Base-by-base conservation (phyloP, 73 alveolate genomes). In the Paramecium caudatum region DNA sequence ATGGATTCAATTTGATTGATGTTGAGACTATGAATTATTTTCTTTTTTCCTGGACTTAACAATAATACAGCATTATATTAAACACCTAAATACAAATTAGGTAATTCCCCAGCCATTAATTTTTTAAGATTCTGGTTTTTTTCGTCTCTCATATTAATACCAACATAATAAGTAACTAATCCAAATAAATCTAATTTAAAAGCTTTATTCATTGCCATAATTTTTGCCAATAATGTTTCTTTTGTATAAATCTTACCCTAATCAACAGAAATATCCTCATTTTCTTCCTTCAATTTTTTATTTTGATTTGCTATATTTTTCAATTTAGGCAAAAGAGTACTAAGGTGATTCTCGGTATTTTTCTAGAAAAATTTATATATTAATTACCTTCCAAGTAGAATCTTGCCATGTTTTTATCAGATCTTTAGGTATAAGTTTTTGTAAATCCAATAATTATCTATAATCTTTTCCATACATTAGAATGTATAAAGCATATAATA, bases 41-140 rank as follows among this genome's bases (percentile, higher is more conserved):
- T 49, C 12, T 16, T 49, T 49, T 13, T 49, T 49, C 33, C 70
- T 12, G 70, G 33, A 49, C 41, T 49, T 49, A 49, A 49, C 70
- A 49, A 19, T 49, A 21, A 49, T 32, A 49, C 19, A 4, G 5
- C 25, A 49, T 49, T 49, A 15, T 49, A 49, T 49, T 32, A 49
- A 21, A 49, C 25, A 3, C 27, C 27, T 15, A 39, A 9, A 49
- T 49, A 49, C 9, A 49, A 3, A 49, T 49, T 49, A 49, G 33
- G 27, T 7, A 49, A 49, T 49, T 49, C 27, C 19, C 25, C 25
- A 21, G 8, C 19, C 9, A 17, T 12, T 0, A 23, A 8, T 23
- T 37, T 9, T 23, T 23, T 55, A 27, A 55, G 16, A 55, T 10
- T 23, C 4, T 55, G 8, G 30, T 55, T 55, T 55, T 37, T 21